Percentiles rank a stretch among this genome's conserved stretches.
Conservation (phyloP, 2,329 filamentous ascomycete species). For the Fusarium acutatum region DNA sequence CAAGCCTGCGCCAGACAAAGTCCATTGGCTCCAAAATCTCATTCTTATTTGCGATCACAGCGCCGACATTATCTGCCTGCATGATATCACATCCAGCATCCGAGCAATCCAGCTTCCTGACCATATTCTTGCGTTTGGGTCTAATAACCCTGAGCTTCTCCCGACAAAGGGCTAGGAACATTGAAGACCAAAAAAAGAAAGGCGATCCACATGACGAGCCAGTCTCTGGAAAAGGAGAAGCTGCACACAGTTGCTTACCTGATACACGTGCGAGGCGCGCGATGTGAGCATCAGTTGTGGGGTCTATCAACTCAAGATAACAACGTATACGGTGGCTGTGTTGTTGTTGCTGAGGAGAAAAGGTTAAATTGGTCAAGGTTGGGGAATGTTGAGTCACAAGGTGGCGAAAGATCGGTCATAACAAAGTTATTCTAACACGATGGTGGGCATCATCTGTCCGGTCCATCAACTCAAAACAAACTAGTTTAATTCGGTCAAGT, state of each 20-base stretch:
- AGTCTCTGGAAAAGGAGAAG: neutral
- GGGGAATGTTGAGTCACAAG: too few relatives aligned
- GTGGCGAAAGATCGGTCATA: too few relatives aligned
- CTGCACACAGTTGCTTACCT: neutral
- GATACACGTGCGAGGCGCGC: too few relatives aligned
- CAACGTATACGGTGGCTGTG: too few relatives aligned
- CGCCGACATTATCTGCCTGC: fast-evolving
- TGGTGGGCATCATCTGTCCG: too few relatives aligned
- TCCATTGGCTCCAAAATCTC: neutral
- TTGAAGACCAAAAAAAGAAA: neutral
- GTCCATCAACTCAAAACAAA: too few relatives aligned
- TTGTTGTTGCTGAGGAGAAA: too few relatives aligned
- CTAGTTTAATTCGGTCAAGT: neutral
- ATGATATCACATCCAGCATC: neutral
- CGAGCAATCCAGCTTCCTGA: neutral
- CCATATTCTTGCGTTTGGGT: neutral
- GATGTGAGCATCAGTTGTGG: too few relatives aligned
- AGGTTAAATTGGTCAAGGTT: too few relatives aligned
- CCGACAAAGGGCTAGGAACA: fast-evolving
- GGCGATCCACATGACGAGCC: neutral
- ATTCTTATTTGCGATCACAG: neutral
- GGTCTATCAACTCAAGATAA: too few relatives aligned
- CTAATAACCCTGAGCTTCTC: neutral
- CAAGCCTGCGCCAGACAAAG: neutral
- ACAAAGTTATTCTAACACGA: too few relatives aligned